These are phyloP conservation scores for Dipteronia dyeriana DNA, from an alignment of 345 rosid species.

Conservation along the genomic window DNA sequence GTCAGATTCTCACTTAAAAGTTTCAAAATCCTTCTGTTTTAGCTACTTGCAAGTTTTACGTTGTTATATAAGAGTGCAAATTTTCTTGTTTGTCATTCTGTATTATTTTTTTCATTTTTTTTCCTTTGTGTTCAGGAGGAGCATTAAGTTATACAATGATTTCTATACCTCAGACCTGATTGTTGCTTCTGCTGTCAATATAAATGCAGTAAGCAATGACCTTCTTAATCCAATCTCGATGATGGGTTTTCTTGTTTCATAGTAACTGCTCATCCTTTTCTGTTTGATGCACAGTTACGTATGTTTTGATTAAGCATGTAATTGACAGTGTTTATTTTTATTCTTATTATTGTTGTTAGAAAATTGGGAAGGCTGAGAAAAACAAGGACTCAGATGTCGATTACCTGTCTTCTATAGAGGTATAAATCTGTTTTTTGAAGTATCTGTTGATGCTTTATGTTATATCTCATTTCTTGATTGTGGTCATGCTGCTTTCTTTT, in stretches of 20 bases:
- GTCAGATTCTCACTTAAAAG: background rate
- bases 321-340: constrained; percentile 14
- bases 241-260: background rate
- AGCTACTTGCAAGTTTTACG: background rate
- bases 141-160: constrained; percentile 77
- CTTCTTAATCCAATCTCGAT: constrained; percentile 1
- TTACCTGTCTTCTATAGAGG: constrained; percentile 96
- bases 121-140: constrained; percentile 51
- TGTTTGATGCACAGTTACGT: background rate
- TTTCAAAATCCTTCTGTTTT: background rate
- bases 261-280: constrained; percentile 4
- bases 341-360: constrained; percentile 40
- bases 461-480: constrained; percentile 13
- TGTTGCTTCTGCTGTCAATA: constrained; percentile 81
- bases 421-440: constrained; percentile 20
- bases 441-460: background rate
- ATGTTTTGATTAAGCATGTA: background rate
- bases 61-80: background rate
- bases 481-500: constrained; percentile 11
- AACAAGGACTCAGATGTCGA: constrained; percentile 76
- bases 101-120: background rate
- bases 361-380: constrained; percentile 59
- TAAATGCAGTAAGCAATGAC: constrained; percentile 55
- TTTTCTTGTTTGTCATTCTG: constrained; percentile 8
- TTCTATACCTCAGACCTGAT: constrained; percentile 89